These are phyloP conservation scores for Agaricus blazei DNA, from an alignment of 768 basidiomycete species.

Conservation along the genomic window DNA sequence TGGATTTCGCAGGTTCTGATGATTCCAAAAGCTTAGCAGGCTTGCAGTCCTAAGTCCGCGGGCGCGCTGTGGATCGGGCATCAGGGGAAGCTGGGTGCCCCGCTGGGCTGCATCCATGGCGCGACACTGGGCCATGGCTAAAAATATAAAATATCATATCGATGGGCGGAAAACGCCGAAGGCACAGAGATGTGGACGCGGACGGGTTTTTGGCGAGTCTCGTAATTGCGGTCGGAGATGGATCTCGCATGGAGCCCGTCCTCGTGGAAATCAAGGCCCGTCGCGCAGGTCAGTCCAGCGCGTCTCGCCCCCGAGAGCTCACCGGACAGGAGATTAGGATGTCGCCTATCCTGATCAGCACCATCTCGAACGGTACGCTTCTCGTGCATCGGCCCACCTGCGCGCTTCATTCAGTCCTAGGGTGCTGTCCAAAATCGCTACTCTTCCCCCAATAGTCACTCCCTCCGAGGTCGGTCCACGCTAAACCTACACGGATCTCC, in stretches of 20 bases:
- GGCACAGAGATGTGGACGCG: not conserved
- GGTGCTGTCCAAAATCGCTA: slow-evolving; percentile 71
- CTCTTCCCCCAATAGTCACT: slow-evolving; percentile 87
- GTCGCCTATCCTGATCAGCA: slow-evolving; percentile 17
- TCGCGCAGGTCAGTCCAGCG: slow-evolving; percentile 16
- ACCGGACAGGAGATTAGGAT: slow-evolving; percentile 10
- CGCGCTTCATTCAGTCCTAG: slow-evolving; percentile 27
- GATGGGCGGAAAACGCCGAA: slow-evolving; percentile 5
- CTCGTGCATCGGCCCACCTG: not conserved
- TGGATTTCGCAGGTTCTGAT: slow-evolving; percentile 12
- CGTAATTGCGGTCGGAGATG: slow-evolving; percentile 4
- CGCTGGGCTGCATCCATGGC: too few relatives aligned
- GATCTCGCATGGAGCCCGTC: slow-evolving; percentile 58
- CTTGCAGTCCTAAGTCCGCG: slow-evolving; percentile 10
- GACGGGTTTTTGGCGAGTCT: not conserved
- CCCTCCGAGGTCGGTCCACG: slow-evolving; percentile 71
- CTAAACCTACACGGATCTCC: slow-evolving; percentile 24
- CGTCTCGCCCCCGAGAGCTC: not conserved
- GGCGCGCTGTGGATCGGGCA: not conserved
- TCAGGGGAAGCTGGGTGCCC: too few relatives aligned
- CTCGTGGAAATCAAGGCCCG: slow-evolving; percentile 59
- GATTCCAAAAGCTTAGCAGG: slow-evolving; percentile 1
- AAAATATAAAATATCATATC: not conserved
- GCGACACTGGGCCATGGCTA: too few relatives aligned
- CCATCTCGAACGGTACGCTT: slow-evolving; percentile 14